Percentiles rank a stretch among this genome's conserved stretches.
Evolutionary conservation across 2,329 filamentous ascomycete species (phyloP).

Genomic region (Calonectria leucothoes): DNA sequence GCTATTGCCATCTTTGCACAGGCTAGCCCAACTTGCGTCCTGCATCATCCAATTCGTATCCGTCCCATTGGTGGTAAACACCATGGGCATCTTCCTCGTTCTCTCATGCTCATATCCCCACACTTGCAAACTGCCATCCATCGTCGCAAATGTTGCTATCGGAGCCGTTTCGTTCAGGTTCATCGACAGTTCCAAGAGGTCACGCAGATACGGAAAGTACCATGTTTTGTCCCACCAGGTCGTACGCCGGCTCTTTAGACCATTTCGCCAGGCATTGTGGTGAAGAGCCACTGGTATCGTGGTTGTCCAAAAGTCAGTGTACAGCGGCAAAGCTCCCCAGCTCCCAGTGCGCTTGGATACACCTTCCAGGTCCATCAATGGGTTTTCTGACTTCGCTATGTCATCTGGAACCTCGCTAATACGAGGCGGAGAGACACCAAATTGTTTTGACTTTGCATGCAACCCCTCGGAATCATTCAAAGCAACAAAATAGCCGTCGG

Average conservation of each 20-base stretch:
- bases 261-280: not conserved
- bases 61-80: not conserved
- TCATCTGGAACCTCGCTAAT: not conserved
- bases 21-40: not conserved
- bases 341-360: not conserved
- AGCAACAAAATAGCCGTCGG: not conserved
- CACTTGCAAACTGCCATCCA: not conserved
- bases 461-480: not conserved
- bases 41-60: not conserved
- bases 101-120: not conserved
- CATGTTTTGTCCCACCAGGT: not conserved
- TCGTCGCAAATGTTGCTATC: not conserved
- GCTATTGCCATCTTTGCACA: not conserved
- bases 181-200: not conserved
- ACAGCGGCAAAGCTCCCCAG: not conserved
- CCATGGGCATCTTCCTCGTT: not conserved
- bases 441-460: not conserved
- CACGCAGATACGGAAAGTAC: not conserved
- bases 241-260: not conserved
- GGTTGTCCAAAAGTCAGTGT: not conserved
- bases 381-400: not conserved
- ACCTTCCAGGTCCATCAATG: not conserved
- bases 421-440: not conserved
- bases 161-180: not conserved
- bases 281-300: not conserved